Evolutionary conservation across 1,284 basidiomycete species (phyloP), one percentile per base, ranked within the genome.

Genomic region (Cryptococcus floricola): DNA sequence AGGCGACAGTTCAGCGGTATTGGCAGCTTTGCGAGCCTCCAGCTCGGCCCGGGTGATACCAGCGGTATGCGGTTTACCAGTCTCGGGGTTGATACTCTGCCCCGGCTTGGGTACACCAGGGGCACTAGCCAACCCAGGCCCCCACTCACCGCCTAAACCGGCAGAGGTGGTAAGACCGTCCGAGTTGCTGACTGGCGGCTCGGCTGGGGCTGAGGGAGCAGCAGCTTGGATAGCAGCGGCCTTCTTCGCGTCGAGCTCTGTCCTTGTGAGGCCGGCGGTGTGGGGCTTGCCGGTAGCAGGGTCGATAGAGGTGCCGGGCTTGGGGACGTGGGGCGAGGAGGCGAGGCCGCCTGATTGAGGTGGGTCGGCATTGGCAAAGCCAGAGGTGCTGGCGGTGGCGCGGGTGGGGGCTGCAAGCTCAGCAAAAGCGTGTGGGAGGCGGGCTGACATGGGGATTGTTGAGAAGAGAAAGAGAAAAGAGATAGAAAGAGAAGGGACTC

Each of bases 41-140:
- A 46, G 45, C 59, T 75, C 68, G 3, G 59, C 71, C 14, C 68
- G 63, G 12, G 73, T 75, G 16, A 71, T 39, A 14, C 71, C 73
- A 9, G 70, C 68, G 0, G 62, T 62, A 53, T 69, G 60, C 2
- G 70, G 67, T 46, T 66, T 59, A 18, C 70, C 68, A 0, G 71
- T 74, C 3, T 51, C 60, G 10, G 72, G 68, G 50, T 74, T 57
- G 58, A 71, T 68, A 6, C 57, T 49, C 7, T 58, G 54, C 19
- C 67, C 67, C 2, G 67, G 59, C 18, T 50, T 53, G 18, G 67
- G 67, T 2, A 69, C 67, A 48, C 62, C 60, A 16, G 67, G 59
- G 12, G 60, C 63, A 16, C 59, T 55, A 23, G 37, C 56, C 10
- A 69, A 56, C 44, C 65, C 56, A 6, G 51, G 14, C 31, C 43